Base-by-base conservation (phyloP, 1,284 basidiomycete species). In the Limonomyces culmigenus region DNA sequence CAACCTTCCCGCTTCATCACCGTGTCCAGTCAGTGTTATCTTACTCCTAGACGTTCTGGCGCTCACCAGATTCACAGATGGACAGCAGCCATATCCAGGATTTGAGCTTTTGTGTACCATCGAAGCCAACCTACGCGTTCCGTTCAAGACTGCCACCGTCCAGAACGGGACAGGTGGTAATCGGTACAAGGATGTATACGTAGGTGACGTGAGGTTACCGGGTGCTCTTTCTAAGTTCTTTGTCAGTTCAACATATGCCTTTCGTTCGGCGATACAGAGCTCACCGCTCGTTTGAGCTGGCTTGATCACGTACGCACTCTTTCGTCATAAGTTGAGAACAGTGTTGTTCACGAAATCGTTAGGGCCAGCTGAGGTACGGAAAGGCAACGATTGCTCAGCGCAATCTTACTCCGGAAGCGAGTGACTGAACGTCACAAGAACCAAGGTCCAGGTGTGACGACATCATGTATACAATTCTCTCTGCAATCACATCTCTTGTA, bases 221-320 rank as follows among this genome's bases (percentile, higher is more conserved):
- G 8, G 5, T 10, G 8, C 33, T 12, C 18, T 16, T 18, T 30
- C 21, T 13, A 12, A 30, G 16, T 5, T 29, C 8, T 29, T 23
- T 15, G 15, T 12, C 23, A 40, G 39, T 40, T 33, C 27, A 31
- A 40, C 11, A 27, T 40, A 6, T 40, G 39, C 36, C 8, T 40
- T 14, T 10, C 25, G 2, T 18, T 40, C 8, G 39, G 39, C n/a
- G 39, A 29, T 5, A 40, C 39, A 5, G 39, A 40, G 34, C 32
- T 40, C 3, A 33, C 19, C 18, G 39, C 39, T 25, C 36, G 36
- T n/a, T 25, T 40, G 31, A 29, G 39, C 6, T 40, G 36, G 39
- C 19, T 25, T 4, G 39, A 38, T 15, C 16, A 38, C 29, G 39
- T 40, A 25, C 12, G 36, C 29, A 16, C 15, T 4, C 27, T n/a